A percentile compares a stretch with the other conserved stretches of the same genome.
These are phyloP conservation scores for Penicillium roqueforti DNA, from an alignment of 495 filamentous ascomycete genomes.

Conservation along the genomic window DNA sequence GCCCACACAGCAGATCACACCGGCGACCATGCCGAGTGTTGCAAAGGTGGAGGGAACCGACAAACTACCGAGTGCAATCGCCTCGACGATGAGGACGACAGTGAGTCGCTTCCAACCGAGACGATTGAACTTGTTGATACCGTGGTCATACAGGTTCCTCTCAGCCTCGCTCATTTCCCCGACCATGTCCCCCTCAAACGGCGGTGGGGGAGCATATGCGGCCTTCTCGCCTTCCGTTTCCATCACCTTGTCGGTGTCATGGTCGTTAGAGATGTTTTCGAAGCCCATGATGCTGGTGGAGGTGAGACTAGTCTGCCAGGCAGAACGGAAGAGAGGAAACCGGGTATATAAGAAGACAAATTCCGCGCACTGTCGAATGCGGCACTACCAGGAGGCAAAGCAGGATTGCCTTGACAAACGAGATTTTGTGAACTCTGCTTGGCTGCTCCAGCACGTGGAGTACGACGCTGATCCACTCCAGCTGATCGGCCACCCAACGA, in stretches of 20 bases:
- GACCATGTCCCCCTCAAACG: slow-evolving; percentile 27
- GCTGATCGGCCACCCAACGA: slow-evolving; percentile 21
- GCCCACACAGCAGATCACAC: slow-evolving; percentile 49
- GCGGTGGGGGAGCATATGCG: slow-evolving; percentile 16
- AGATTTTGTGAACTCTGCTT: slow-evolving; percentile 3
- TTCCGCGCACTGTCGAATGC: slow-evolving; percentile 9
- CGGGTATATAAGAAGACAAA: slow-evolving; percentile 16
- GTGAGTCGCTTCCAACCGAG: slow-evolving; percentile 40
- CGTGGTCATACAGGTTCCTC: slow-evolving; percentile 26
- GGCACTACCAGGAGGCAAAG: slow-evolving; percentile 19
- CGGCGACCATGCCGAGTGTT: slow-evolving; percentile 56
- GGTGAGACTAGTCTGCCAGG: neutral
- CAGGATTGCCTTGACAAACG: slow-evolving; percentile 13
- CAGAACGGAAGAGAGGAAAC: neutral
- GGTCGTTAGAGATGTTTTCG: slow-evolving; percentile 23
- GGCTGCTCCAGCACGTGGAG: slow-evolving; percentile 27
- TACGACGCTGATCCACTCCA: slow-evolving; percentile 27
- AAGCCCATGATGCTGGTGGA: slow-evolving; percentile 22
- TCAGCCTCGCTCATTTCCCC: slow-evolving; percentile 34
- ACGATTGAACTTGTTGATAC: slow-evolving; percentile 30
- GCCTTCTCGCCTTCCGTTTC: slow-evolving; percentile 21
- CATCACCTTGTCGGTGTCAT: slow-evolving; percentile 20
- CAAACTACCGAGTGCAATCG: slow-evolving; percentile 60
- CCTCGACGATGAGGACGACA: slow-evolving; percentile 56
- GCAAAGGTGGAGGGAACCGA: slow-evolving; percentile 57